Evolutionary conservation across 2,329 filamentous ascomycete species (phyloP), one percentile per base, ranked within the genome.

Genomic region (Leptographium flavum): DNA sequence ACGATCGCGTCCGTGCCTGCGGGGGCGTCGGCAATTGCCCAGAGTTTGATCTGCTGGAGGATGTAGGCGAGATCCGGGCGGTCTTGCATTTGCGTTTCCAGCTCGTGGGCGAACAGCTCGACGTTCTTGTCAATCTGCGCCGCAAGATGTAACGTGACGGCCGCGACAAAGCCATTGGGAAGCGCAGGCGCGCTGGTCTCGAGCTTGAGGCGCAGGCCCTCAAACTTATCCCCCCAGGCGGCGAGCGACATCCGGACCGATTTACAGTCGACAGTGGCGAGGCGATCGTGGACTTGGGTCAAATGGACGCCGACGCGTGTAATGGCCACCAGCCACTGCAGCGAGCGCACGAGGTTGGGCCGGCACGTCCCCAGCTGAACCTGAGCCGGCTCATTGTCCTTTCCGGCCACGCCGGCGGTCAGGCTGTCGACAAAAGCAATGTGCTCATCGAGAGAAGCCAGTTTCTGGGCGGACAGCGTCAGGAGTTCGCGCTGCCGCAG

Each of bases 301-400:
- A 92, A 63, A 30, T 75, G 70, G 10, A 69, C 60, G 5, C 74
- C 78, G 45, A 84, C 72, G 33, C 67, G 67, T 17, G 90, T 59
- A n/a, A 88, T 73, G 31, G 79, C 73, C 15, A 74, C 64, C n/a
- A 88, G 60, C 84, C 86, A 93, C 39, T 54, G 53, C 6, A 64
- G 56, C 19, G 58, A 52, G 43, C 57, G 59, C 3, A 50, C 48
- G 35, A 59, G 55, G 43, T 60, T 58, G 6, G 50, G 45, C 2
- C 40, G 28, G 30, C 17, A 43, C 37, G 25, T 49, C 43, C 48
- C 49, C 14, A 43, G 45, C 25, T 19, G 35, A 8, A 45, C 32
- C 3, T 2, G 13, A 8, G 10, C 27, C 4, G 27, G 11, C 11
- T 31, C 39, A 13, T 39, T 28, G 30, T 17, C 30, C 23, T 17